Evolutionary conservation across 2,329 filamentous ascomycete species (phyloP).

Genomic region (Nemania diffusa): DNA sequence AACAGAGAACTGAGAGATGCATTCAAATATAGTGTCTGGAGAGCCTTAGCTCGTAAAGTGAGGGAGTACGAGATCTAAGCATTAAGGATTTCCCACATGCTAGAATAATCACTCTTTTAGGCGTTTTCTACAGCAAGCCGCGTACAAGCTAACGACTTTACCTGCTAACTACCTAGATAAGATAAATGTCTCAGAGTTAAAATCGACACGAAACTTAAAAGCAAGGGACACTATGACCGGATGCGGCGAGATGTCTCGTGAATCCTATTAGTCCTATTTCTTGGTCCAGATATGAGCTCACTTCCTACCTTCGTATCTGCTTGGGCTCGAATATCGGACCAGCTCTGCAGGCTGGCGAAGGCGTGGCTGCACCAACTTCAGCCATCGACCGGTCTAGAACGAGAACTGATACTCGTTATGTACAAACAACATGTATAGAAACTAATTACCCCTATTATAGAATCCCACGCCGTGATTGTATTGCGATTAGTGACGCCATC

Average conservation of each 20-base stretch:
- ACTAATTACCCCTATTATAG: neutral
- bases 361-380: conserved; percentile 20
- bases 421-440: neutral
- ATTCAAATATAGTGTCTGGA: neutral
- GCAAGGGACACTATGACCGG: neutral
- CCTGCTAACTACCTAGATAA: neutral
- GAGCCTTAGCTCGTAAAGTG: neutral
- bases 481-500: neutral
- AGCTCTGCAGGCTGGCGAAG: neutral
- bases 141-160: conserved; percentile 1
- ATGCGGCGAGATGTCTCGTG: conserved; percentile 14
- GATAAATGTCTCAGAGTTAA: conserved; percentile 14
- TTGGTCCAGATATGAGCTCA: conserved; percentile 2
- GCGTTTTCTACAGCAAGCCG: neutral
- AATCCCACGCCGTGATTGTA: neutral
- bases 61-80: neutral
- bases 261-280: neutral
- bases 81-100: neutral
- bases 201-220: too few species aligned
- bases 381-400: conserved; percentile 35
- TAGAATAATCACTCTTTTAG: neutral
- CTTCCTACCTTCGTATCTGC: neutral
- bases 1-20: neutral
- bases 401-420: neutral
- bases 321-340: neutral